A percentile compares a stretch with the other conserved stretches of the same genome.
These are phyloP conservation scores for Diaporthe citriasiana DNA, from an alignment of 2,329 filamentous ascomycete genomes.

Conservation along the genomic window DNA sequence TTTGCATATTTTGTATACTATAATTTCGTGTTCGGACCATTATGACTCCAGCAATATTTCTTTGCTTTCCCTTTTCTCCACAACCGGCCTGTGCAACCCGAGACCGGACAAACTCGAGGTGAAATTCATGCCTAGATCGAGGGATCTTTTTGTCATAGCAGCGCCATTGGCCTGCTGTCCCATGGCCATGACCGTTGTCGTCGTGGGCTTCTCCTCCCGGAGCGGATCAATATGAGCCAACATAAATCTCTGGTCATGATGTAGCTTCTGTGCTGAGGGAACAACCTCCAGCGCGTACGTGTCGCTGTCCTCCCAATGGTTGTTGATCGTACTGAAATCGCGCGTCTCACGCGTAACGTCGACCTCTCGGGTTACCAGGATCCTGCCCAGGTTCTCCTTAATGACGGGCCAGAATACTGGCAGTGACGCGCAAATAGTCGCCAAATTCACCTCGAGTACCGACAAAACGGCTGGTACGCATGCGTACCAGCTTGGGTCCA, in stretches of 20 bases:
- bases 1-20: background rate
- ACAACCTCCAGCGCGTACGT: background rate
- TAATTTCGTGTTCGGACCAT: background rate
- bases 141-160: background rate
- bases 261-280: background rate
- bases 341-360: slow-evolving; percentile 45
- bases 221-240: slow-evolving; percentile 2
- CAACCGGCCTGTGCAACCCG: background rate
- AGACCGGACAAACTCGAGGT: background rate
- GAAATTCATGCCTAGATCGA: slow-evolving; percentile 14
- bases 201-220: slow-evolving; percentile 13
- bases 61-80: slow-evolving; percentile 30
- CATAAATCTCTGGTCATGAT: background rate
- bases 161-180: background rate
- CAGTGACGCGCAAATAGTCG: slow-evolving; percentile 34
- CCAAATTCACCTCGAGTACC: slow-evolving; percentile 51
- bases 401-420: slow-evolving; percentile 45
- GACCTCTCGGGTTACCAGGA: slow-evolving; percentile 55
- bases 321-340: slow-evolving; percentile 3
- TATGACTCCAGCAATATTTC: slow-evolving; percentile 2
- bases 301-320: slow-evolving; percentile 7
- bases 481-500: slow-evolving; percentile 55
- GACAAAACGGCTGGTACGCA: slow-evolving; percentile 52
- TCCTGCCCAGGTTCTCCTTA: slow-evolving; percentile 48
- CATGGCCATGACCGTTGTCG: slow-evolving; percentile 19